Conservation (phyloP, 495 filamentous ascomycete genomes). For the Aspergillus heteromorphus region DNA sequence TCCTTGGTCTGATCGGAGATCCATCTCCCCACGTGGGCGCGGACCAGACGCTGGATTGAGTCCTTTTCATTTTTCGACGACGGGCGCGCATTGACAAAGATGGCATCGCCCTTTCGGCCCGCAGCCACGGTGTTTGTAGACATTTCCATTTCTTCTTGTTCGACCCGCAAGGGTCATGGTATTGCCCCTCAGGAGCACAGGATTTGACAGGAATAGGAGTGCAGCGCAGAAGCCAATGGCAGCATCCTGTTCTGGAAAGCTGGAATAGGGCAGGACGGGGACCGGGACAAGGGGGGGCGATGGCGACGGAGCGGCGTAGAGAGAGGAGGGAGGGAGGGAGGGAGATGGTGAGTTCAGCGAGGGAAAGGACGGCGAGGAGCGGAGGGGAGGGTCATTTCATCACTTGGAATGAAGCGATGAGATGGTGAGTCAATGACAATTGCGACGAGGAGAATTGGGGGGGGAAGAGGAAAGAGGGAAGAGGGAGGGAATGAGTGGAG, state of each 20-base stretch:
- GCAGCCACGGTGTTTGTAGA: slow-evolving; percentile 18
- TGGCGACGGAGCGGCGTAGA: background rate
- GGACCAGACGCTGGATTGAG: slow-evolving; percentile 29
- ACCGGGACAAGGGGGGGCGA: background rate
- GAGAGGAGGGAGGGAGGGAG: background rate
- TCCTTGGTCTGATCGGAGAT: slow-evolving; percentile 40
- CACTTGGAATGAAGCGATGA: background rate
- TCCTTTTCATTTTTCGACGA: slow-evolving; percentile 28
- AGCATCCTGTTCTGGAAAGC: slow-evolving; percentile 13
- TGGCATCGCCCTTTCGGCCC: slow-evolving; percentile 23
- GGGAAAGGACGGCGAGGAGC: slow-evolving; percentile 3
- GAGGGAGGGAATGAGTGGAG: background rate
- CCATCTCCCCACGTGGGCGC: slow-evolving; percentile 39
- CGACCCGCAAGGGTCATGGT: background rate
- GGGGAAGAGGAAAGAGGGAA: background rate
- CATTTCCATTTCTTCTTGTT: slow-evolving; percentile 13
- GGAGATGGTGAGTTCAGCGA: slow-evolving; percentile 4
- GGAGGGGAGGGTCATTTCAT: background rate
- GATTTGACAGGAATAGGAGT: background rate
- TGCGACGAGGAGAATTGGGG: background rate
- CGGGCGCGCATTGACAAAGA: slow-evolving; percentile 39
- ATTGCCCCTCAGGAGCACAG: slow-evolving; percentile 8
- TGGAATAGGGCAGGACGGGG: background rate
- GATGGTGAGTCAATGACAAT: background rate
- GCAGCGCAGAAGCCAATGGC: slow-evolving; percentile 5